These are phyloP conservation scores for Chaetomium olivaceum DNA, from an alignment of 2,329 filamentous ascomycete species.

Conservation along the genomic window DNA sequence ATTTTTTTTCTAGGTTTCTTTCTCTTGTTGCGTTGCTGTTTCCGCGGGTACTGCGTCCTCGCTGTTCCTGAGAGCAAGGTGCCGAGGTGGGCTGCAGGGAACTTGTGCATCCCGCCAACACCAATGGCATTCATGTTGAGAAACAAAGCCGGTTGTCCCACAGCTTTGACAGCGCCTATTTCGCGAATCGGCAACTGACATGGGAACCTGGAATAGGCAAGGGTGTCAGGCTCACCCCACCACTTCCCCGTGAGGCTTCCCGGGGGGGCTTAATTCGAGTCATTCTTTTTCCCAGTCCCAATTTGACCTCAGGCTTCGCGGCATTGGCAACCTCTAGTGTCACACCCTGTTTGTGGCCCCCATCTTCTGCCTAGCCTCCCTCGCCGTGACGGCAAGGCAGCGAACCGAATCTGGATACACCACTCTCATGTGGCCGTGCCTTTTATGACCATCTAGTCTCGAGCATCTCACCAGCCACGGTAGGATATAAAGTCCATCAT, in stretches of 20 bases:
- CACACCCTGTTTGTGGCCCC: constrained; percentile 11
- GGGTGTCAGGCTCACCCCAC: constrained; percentile 17
- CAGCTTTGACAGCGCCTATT: constrained; percentile 10
- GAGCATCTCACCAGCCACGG: neutral
- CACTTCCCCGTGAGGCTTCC: constrained; percentile 14
- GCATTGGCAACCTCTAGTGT: constrained; percentile 4
- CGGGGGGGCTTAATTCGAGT: constrained; percentile 17
- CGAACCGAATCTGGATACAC: neutral
- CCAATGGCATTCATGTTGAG: constrained; percentile 18
- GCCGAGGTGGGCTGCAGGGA: constrained; percentile 24
- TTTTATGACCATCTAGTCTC: neutral
- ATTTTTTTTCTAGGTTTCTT: neutral
- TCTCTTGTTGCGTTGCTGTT: neutral
- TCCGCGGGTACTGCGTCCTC: neutral
- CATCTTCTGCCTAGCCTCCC: constrained; percentile 23
- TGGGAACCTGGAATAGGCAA: neutral
- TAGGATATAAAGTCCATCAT: constrained; percentile 22
- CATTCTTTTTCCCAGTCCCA: constrained; percentile 4
- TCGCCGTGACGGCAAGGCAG: constrained; percentile 20
- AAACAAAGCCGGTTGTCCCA: constrained; percentile 5
- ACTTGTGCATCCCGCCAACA: constrained; percentile 24
- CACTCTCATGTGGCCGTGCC: constrained; percentile 1
- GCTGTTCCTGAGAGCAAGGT: neutral
- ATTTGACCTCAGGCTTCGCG: neutral
- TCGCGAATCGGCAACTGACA: neutral